Percentiles rank a stretch among this genome's conserved stretches.
phyloP scores from a whole-genome alignment of 1,139 yeast species.

The Debaryomyces robertsiae region DNA sequence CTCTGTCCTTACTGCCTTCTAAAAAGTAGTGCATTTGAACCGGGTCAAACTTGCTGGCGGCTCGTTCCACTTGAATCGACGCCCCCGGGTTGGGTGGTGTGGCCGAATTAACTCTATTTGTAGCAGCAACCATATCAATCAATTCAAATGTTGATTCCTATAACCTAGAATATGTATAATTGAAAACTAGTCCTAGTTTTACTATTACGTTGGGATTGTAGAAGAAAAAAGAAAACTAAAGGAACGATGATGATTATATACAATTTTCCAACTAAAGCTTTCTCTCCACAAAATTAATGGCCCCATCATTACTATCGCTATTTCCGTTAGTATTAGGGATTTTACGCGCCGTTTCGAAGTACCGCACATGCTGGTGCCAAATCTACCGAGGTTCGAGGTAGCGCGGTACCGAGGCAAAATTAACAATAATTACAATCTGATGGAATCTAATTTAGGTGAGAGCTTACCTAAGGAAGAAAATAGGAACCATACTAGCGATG shows the following conservation, averaged over 20 bases:
- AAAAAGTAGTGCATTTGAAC: conserved; percentile 42
- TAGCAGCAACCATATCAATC: conserved; percentile 4
- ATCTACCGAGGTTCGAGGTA: no score
- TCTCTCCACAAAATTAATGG: conserved; percentile 8
- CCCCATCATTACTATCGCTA: conserved; percentile 2
- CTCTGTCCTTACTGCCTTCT: conserved; percentile 41
- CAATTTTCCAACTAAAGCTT: conserved; percentile 1
- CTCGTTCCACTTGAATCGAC: conserved; percentile 39
- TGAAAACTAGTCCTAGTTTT: conserved; percentile 1
- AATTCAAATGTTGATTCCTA: neutral
- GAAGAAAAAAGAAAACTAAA: neutral
- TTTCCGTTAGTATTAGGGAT: no score
- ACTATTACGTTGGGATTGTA: neutral
- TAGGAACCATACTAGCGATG: no score
- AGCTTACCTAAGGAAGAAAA: no score
- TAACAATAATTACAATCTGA: neutral
- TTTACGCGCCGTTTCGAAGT: neutral
- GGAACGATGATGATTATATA: conserved; percentile 3
- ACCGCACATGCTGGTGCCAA: conserved; percentile 4
- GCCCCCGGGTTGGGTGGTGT: conserved; percentile 40
- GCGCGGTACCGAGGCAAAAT: conserved; percentile 5
- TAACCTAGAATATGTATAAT: neutral
- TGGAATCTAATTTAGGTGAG: no score
- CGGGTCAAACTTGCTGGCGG: conserved; percentile 31
- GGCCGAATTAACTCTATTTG: conserved; percentile 18